Evolutionary conservation across 2,329 filamentous ascomycete species (phyloP).

Genomic region (Aureobasidium sp.): DNA sequence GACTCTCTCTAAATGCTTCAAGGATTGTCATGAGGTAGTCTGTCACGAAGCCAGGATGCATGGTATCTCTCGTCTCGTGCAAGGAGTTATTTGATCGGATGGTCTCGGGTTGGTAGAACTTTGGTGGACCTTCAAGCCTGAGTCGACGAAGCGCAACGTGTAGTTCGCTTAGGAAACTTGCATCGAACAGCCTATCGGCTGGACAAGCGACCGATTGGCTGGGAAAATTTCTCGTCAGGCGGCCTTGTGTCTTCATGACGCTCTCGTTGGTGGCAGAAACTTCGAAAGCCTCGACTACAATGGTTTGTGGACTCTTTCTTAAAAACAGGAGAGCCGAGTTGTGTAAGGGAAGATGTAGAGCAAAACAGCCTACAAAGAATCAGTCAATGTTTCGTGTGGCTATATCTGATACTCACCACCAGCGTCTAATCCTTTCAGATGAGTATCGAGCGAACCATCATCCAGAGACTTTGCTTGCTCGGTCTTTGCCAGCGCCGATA

Average conservation of each 20-base stretch:
- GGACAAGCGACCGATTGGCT: conserved; percentile 46
- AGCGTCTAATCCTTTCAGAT: background rate
- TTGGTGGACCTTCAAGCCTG: background rate
- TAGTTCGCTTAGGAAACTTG: conserved; percentile 14
- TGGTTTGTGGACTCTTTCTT: conserved; percentile 16
- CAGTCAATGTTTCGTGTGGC: background rate
- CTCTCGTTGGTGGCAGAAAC: conserved; percentile 47
- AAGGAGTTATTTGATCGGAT: conserved; percentile 45
- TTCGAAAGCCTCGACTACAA: conserved; percentile 56
- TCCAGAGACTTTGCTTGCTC: background rate
- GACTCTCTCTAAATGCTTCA: conserved; percentile 43
- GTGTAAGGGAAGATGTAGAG: conserved; percentile 3
- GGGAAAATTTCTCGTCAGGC: conserved; percentile 55
- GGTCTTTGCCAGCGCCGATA: background rate
- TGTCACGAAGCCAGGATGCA: conserved; percentile 50
- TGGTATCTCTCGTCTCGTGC: conserved; percentile 52
- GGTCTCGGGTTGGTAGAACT: conserved; percentile 19
- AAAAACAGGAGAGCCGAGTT: conserved; percentile 9
- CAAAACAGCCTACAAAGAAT: background rate
- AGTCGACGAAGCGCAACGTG: background rate
- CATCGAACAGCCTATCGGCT: conserved; percentile 30
- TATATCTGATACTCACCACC: background rate
- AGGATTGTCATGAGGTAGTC: conserved; percentile 55
- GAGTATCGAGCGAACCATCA: background rate
- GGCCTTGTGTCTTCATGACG: conserved; percentile 45